A percentile compares a stretch with the other conserved stretches of the same genome.
Conservation (phyloP, 1,284 basidiomycete genomes). For the Pyrrhoderma noxium region DNA sequence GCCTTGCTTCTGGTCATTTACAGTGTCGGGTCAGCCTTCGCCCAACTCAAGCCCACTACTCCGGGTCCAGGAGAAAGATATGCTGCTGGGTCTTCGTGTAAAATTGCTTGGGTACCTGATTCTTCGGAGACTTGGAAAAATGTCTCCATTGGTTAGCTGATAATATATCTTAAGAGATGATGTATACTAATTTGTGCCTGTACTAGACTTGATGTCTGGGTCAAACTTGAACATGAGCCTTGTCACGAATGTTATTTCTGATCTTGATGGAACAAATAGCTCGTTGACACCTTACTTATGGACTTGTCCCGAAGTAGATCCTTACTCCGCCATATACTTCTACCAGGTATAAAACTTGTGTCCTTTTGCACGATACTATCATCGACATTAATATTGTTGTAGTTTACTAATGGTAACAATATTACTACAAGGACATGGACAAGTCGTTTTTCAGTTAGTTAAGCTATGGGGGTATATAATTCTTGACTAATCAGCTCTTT, state of each 20-base stretch:
- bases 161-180: no score
- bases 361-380: no score
- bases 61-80: constrained; percentile 33
- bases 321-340: constrained; percentile 34
- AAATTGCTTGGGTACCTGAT: constrained; percentile 28
- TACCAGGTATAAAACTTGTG: no score
- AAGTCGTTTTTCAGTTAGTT: constrained; percentile 32
- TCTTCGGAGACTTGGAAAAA: constrained; percentile 30
- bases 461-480: background rate
- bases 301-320: constrained; percentile 34
- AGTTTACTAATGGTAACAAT: background rate
- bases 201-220: constrained; percentile 37
- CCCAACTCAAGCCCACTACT: constrained; percentile 30
- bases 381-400: no score
- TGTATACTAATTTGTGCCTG: no score
- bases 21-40: constrained; percentile 13
- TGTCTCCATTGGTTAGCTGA: constrained; percentile 30
- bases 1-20: constrained; percentile 11
- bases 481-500: background rate
- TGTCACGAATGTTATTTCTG: constrained; percentile 27
- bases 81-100: constrained; percentile 28
- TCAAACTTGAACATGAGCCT: constrained; percentile 32
- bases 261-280: constrained; percentile 31
- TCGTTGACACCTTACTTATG: constrained; percentile 29
- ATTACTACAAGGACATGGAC: constrained; percentile 29